These are phyloP conservation scores for Theobroma grandiflorum DNA, from an alignment of 441 rosid genomes.

Conservation along the genomic window DNA sequence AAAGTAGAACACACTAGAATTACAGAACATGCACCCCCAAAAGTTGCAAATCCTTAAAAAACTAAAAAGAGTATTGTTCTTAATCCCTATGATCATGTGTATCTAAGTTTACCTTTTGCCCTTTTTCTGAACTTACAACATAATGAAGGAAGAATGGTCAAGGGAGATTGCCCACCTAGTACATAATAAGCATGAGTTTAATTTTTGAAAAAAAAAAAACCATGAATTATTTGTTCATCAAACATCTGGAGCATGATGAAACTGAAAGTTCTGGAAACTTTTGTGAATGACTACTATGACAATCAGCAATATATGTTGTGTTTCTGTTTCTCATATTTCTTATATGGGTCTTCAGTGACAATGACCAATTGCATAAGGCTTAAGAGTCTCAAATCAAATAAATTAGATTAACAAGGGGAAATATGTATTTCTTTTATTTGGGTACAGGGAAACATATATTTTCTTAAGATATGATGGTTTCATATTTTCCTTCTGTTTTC, in stretches of 20 bases:
- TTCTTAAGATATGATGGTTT: not conserved
- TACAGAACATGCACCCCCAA: too few species aligned
- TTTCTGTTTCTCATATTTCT: slow-evolving; percentile 10
- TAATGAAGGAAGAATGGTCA: not conserved
- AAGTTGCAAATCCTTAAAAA: not conserved
- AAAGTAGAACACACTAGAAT: too few species aligned
- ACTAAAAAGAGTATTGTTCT: not conserved
- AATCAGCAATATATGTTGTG: slow-evolving; percentile 6
- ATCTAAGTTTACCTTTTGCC: not conserved
- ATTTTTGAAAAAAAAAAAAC: too few species aligned
- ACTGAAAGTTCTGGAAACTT: not conserved
- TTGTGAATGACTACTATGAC: too few species aligned
- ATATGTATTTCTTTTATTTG: too few species aligned
- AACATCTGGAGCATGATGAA: not conserved
- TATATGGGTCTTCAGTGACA: not conserved
- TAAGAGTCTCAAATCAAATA: not conserved
- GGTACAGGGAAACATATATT: not conserved
- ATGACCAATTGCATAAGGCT: not conserved
- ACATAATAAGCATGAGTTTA: too few species aligned
- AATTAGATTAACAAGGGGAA: not conserved
- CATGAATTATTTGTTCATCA: too few species aligned
- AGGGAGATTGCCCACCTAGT: not conserved
- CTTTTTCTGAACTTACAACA: not conserved
- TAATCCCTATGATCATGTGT: not conserved
- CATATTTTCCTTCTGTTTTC: not conserved